Evolutionary conservation across 2,329 filamentous ascomycete species (phyloP), one percentile per base, ranked within the genome.

Genomic region (Salinomyces thailandicus): DNA sequence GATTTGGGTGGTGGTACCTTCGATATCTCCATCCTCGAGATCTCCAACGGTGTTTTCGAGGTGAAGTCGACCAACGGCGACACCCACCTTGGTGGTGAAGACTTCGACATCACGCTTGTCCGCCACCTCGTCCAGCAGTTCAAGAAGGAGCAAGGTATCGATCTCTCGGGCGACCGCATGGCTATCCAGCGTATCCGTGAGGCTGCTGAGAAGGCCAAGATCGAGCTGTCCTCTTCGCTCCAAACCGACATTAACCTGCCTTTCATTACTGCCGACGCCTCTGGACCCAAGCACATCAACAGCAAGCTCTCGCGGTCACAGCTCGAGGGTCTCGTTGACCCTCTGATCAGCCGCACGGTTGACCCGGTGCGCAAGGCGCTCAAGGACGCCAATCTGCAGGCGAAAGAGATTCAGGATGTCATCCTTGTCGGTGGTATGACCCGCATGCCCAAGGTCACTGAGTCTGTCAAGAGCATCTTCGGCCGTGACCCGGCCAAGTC

Each of bases 31-130:
- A 80, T 95, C 45, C 81, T 96, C 12, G 86, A 94, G 69, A 95
- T 96, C 60, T 86, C 94, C 71, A 86, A 86, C 66, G 89, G 89
- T 64, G 87, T 96, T 38, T 96, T 96, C 64, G 89, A 95, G 73
- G 89, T 96, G 66, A 95, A 95, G 77, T 93, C 89, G 13, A 96
- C 89, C 71, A 94, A 94, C 66, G 89, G 89, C 79, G 89, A 96
- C 64, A 96, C 89, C 49, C 89, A 96, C 67, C 77, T 96, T 53
- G 89, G 89, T 77, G 89, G 89, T 70, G 89, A 96, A 66, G 89
- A 96, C 66, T 96, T 95, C 59, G 89, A 96, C 61, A 95, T 94
- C 59, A 78, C 77, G 58, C 80, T 96, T 40, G 89, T 95, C 59
- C 86, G 86, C 60, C 81, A 94, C 74, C 74, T 96, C 41, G 85